Base-by-base conservation (phyloP, 768 basidiomycete genomes). In the Serendipita sp. region DNA sequence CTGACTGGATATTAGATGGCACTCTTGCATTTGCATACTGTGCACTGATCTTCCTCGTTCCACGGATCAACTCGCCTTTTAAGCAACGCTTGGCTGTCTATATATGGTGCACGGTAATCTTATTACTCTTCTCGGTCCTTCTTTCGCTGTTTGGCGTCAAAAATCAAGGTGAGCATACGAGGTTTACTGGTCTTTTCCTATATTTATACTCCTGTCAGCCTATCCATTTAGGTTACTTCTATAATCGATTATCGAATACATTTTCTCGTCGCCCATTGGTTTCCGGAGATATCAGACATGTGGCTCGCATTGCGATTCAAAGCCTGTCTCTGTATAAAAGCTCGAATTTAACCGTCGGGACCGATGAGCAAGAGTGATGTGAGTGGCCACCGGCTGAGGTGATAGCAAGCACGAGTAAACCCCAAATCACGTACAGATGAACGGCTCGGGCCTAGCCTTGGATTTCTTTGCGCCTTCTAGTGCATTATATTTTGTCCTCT, bases 91-190 rank as follows among this genome's bases (percentile, higher is more conserved):
- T 86, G 18, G 95, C 92, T 69, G 78, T 96, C 34, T 96, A 94
- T 72, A 78, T 97, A 44, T 98, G 93, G 92, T 82, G 86, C 2
- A 80, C 76, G 0, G 83, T 95, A 55, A 79, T 88, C 64, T 77
- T 94, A 72, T 76, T 95, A 69, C 77, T 95, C 60, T 96, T 93
- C 75, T 91, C 90, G 43, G 78, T 93, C 66, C 78, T 98, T 44
- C 74, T 96, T 40, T 88, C 87, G 33, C 70, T 97, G 50, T 98
- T 98, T 79, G 82, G 83, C 70, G 76, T 93, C 66, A 98, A 98
- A 77, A 95, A 96, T 73, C 80, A 83, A 75, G 88, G 91, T 89
- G 13, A 40, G 40, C 40, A 65, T 62, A 79, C 72, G 29, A 2
- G 31, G 8, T 31, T 50, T 15, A 18, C 44, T 63, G 5, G 0